Percentiles rank a stretch among this genome's conserved stretches.
These are phyloP conservation scores for Ceriops zippeliana DNA, from an alignment of 345 rosid species.

Conservation along the genomic window DNA sequence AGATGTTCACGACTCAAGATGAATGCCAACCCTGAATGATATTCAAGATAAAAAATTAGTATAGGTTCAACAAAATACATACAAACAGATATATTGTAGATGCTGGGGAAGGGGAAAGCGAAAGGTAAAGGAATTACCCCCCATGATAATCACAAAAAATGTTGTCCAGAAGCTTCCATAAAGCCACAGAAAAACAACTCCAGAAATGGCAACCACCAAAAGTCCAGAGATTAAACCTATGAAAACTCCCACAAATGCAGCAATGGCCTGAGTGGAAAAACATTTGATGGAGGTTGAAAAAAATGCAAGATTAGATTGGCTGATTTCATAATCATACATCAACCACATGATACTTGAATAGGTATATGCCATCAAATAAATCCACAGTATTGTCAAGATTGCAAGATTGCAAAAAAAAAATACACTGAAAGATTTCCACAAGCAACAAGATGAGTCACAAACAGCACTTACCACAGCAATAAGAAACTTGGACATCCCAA, in stretches of 20 bases:
- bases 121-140: slow-evolving; percentile 44
- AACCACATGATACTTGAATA: background rate
- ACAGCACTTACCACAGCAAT: slow-evolving; percentile 58
- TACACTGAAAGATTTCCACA: background rate
- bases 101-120: slow-evolving; percentile 4
- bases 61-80: slow-evolving; percentile 2
- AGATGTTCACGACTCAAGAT: slow-evolving; percentile 61
- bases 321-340: background rate
- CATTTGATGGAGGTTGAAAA: slow-evolving; percentile 16
- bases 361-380: too few relatives aligned
- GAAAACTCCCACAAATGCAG: slow-evolving; percentile 57
- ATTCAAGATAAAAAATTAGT: slow-evolving; percentile 13
- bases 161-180: slow-evolving; percentile 97
- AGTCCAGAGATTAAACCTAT: slow-evolving; percentile 63
- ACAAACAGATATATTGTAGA: slow-evolving; percentile 1
- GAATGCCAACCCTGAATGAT: slow-evolving; percentile 66
- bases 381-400: too few relatives aligned
- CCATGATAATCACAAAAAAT: slow-evolving; percentile 50
- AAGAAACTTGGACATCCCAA: slow-evolving; percentile 67
- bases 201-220: slow-evolving; percentile 55
- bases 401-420: too few relatives aligned
- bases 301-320: slow-evolving; percentile 1
- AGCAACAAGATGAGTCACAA: slow-evolving; percentile 8
- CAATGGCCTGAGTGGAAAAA: slow-evolving; percentile 45
- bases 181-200: slow-evolving; percentile 66